Conservation (phyloP, 2,329 filamentous ascomycete genomes). For the Stagonosporopsis rhizophila region DNA sequence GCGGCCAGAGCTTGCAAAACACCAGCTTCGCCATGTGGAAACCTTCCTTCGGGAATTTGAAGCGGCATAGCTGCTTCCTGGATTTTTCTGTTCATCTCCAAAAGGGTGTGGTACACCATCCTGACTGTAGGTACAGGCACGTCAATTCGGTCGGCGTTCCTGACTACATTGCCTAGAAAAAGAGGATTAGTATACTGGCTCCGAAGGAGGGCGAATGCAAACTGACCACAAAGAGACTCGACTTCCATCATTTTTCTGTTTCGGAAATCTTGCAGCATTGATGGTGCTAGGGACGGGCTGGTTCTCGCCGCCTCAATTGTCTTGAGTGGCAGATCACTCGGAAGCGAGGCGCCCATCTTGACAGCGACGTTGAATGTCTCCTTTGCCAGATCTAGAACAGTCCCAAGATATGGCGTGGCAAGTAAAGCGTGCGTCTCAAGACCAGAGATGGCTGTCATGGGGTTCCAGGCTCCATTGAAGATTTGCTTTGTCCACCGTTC, state of each 20-base stretch:
- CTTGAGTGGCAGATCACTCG: background rate
- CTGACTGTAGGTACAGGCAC: constrained; percentile 9
- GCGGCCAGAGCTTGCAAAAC: background rate
- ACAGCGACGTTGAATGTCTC: background rate
- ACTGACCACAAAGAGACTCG: constrained; percentile 3
- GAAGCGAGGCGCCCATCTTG: constrained; percentile 5
- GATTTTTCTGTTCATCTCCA: constrained; percentile 9
- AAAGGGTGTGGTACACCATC: constrained; percentile 7
- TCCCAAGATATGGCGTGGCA: background rate
- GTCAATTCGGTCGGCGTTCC: constrained; percentile 1
- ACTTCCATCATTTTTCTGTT: constrained; percentile 2
- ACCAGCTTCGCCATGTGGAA: background rate
- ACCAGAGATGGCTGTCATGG: constrained; percentile 13
- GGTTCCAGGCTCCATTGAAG: constrained; percentile 18
- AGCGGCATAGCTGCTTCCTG: background rate
- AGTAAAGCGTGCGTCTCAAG: constrained; percentile 10
- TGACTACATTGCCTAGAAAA: background rate
- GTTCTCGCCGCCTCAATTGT: constrained; percentile 7
- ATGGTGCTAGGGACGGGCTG: constrained; percentile 12
- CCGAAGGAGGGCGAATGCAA: background rate
- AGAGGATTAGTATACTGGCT: background rate
- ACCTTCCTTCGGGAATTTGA: background rate
- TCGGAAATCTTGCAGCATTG: constrained; percentile 11
- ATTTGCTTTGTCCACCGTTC: constrained; percentile 16
- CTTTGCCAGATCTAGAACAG: background rate